Conservation (phyloP, 306 rosid species). For the Gastrolobium villosum region DNA sequence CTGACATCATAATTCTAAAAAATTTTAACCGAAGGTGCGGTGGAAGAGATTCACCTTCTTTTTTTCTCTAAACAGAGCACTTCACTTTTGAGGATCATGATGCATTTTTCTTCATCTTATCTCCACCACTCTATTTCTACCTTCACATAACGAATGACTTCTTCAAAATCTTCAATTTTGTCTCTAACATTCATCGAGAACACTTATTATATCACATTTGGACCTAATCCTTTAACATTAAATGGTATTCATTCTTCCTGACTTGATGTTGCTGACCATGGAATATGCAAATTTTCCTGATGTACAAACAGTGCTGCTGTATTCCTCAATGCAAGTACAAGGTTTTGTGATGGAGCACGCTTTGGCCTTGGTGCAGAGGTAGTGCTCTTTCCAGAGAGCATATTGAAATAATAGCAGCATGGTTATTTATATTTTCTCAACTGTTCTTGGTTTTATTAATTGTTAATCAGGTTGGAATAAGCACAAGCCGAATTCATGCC, state of each 20-base stretch:
- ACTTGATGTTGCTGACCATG: constrained; percentile 29
- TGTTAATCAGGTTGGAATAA: constrained; percentile 81
- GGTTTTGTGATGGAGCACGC: constrained; percentile 84
- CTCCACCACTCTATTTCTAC: not conserved
- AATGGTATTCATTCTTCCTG: not conserved
- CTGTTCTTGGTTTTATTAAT: constrained; percentile 24
- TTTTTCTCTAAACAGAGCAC: not conserved
- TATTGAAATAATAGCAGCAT: not conserved
- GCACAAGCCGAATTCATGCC: constrained; percentile 83
- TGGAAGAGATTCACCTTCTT: not conserved
- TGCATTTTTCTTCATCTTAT: not conserved
- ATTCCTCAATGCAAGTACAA: constrained; percentile 86
- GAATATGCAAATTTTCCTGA: constrained; percentile 17
- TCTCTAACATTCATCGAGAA: not conserved
- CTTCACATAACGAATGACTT: not conserved
- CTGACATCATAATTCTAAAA: no score
- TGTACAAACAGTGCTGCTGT: constrained; percentile 74
- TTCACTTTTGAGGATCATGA: not conserved
- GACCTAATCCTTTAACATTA: not conserved
- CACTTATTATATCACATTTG: constrained; percentile 18
- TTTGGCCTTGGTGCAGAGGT: constrained; percentile 94
- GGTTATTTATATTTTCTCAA: constrained; percentile 23
- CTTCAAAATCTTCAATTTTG: constrained; percentile 13
- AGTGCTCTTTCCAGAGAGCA: constrained; percentile 9
- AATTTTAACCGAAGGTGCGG: not conserved